Evolutionary conservation across 1,284 basidiomycete genomes (phyloP).

Genomic region (Gymnopus androsaceus): DNA sequence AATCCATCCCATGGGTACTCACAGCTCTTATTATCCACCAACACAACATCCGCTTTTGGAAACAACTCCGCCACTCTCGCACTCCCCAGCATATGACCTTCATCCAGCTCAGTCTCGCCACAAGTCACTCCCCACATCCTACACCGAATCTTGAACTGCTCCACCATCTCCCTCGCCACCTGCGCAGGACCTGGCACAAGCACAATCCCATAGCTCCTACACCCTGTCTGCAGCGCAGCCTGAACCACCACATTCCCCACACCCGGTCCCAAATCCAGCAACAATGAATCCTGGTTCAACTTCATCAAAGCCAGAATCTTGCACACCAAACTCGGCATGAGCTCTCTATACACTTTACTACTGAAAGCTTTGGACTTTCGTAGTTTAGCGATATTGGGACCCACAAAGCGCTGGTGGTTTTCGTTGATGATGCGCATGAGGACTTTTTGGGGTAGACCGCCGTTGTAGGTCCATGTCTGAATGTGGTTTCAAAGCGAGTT

Average conservation of each 20-base stretch:
- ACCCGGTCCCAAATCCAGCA: constrained; percentile 78
- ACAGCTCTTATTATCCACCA: constrained; percentile 79
- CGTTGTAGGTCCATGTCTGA: constrained; percentile 47
- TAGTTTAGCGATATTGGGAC: constrained; percentile 65
- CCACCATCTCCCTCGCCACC: constrained; percentile 62
- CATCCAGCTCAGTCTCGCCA: constrained; percentile 70
- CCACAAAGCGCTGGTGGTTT: constrained; percentile 77
- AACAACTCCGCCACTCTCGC: constrained; percentile 60
- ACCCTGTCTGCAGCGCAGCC: constrained; percentile 73
- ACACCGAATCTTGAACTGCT: constrained; percentile 64
- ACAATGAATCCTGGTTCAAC: constrained; percentile 60
- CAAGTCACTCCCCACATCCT: constrained; percentile 74
- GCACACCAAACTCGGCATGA: constrained; percentile 68
- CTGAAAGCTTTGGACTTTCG: constrained; percentile 74
- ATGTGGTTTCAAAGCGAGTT: constrained; percentile 54
- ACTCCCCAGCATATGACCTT: constrained; percentile 73
- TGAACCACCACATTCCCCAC: constrained; percentile 80
- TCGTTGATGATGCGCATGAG: constrained; percentile 73
- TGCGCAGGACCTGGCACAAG: constrained; percentile 62
- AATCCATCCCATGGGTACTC: constrained; percentile 40
- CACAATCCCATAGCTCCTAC: constrained; percentile 73
- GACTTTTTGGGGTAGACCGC: constrained; percentile 55
- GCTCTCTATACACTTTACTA: constrained; percentile 75
- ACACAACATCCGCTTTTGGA: constrained; percentile 68
- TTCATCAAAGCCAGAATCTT: constrained; percentile 62